These are phyloP conservation scores for Suillus cothurnatus DNA, from an alignment of 768 basidiomycete species.

Conservation along the genomic window DNA sequence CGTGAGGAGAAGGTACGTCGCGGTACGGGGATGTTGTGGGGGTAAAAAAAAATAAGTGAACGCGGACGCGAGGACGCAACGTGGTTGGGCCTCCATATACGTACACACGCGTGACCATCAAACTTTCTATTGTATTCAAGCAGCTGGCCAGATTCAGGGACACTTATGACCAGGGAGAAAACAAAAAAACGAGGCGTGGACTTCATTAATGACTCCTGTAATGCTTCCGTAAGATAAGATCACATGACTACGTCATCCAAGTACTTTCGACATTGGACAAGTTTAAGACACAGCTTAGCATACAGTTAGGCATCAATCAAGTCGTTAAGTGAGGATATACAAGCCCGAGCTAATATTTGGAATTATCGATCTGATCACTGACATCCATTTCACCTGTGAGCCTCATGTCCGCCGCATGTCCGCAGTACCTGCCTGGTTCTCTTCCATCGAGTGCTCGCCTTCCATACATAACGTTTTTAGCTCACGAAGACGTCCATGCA, in stretches of 20 bases:
- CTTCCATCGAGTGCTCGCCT: not conserved
- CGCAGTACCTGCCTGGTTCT: not conserved
- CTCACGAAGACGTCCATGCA: not conserved
- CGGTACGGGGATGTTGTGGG: conserved; percentile 19
- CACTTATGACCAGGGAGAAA: not conserved
- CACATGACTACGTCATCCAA: not conserved
- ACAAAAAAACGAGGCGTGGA: conserved; percentile 2
- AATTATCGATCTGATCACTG: not conserved
- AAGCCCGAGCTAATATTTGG: too few relatives aligned
- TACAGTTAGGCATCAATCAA: too few relatives aligned
- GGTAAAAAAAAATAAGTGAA: conserved; percentile 13
- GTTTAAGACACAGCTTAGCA: not conserved
- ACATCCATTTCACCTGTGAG: not conserved
- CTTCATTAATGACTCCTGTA: not conserved
- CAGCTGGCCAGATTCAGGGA: not conserved
- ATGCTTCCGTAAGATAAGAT: conserved; percentile 14
- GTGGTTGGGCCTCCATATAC: conserved; percentile 10
- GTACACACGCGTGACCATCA: conserved; percentile 1
- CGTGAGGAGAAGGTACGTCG: conserved; percentile 4
- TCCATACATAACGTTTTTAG: not conserved
- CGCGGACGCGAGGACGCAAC: conserved; percentile 21
- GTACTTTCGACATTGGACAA: too few relatives aligned
- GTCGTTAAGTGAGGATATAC: too few relatives aligned
- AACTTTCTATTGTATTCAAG: conserved; percentile 8
- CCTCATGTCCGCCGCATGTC: conserved; percentile 3